Conservation (phyloP, 805 yeast genomes). For the Debaryomyces castellii region DNA sequence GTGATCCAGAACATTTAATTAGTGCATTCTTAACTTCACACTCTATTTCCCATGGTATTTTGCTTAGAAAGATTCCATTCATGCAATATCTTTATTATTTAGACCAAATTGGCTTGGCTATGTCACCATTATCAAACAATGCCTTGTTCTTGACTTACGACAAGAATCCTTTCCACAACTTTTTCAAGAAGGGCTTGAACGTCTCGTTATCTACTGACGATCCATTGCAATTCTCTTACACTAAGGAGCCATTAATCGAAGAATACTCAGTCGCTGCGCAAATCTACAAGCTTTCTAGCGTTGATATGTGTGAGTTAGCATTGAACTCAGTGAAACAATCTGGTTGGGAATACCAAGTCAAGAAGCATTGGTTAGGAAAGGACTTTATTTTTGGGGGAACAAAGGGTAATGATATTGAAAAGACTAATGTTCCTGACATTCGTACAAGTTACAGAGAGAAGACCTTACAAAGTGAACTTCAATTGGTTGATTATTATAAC, state of each 20-base stretch:
- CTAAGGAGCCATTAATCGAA: conserved; percentile 95
- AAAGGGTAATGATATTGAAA: conserved; percentile 86
- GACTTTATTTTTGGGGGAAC: conserved; percentile 57
- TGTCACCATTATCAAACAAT: conserved; percentile 97
- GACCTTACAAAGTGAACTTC: conserved; percentile 70
- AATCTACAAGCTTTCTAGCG: conserved; percentile 89
- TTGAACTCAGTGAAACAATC: conserved; percentile 88
- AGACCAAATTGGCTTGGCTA: conserved; percentile 95
- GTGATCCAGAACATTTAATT: conserved; percentile 96
- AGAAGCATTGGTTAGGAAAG: conserved; percentile 90
- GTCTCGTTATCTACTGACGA: conserved; percentile 96
- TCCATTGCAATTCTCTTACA: conserved; percentile 95
- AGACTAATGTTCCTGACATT: conserved; percentile 91
- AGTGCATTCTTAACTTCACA: conserved; percentile 87
- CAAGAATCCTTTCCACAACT: conserved; percentile 90
- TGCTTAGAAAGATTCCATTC: conserved; percentile 90
- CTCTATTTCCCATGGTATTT: conserved; percentile 92
- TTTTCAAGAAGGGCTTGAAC: conserved; percentile 90
- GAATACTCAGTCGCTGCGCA: conserved; percentile 98
- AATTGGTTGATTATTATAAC: conserved; percentile 62
- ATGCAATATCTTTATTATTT: conserved; percentile 90
- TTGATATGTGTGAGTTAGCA: conserved; percentile 97
- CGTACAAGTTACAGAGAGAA: conserved; percentile 83
- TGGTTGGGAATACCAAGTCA: conserved; percentile 87
- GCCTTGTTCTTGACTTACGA: conserved; percentile 95